Evolutionary conservation across 2,329 filamentous ascomycete genomes (phyloP), one percentile per base, ranked within the genome.

Genomic region (Elsinoe batatas): DNA sequence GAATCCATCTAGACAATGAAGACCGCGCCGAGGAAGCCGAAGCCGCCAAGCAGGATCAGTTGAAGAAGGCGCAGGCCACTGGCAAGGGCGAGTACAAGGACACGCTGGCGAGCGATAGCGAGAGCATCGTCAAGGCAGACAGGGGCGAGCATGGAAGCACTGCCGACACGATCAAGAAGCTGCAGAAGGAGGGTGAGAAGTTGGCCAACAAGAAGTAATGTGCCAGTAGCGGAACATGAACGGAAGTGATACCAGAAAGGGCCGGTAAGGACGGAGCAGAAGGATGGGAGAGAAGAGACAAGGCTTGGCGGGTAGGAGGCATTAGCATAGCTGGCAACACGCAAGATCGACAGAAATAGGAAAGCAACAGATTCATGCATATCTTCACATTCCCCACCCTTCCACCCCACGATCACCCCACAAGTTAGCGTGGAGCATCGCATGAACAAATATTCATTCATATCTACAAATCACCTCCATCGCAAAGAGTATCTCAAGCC

Each of bases 11-110:
- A 37, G 75, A 73, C 61, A 64, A 71, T 51, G 75, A 76, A 11
- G 63, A 69, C 47, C 68, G 77, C 35, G 64, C 67, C 50, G 61
- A 70, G 3, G 64, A 74, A 62, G 76, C 75, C 59, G 76, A 78
- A 60, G 38, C 63, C 11, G 64, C 76, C 60, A 90, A 91, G 75
- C 79, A 88, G 58, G 81, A 84, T n/a, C 72, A 75, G 56, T 56
- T 79, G 58, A 68, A 71, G 58, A 69, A 69, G 58, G 68, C 71
- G 68, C 74, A 76, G 62, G 71, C 78, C 37, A 30, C 26, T 7
- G 87, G 87, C 58, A 78, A 81, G 67, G 84, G 77, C 54, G 78
- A 88, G 67, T 93, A 88, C 88, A 85, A 87, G 72, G 77, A 84
- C 18, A 83, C 85, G 68, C 76, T 94, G 50, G 87, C 88, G 2